A percentile compares a stretch with the other conserved stretches of the same genome.
phyloP scores from a whole-genome alignment of 257 asterid species.

The Verbascum thapsus region DNA sequence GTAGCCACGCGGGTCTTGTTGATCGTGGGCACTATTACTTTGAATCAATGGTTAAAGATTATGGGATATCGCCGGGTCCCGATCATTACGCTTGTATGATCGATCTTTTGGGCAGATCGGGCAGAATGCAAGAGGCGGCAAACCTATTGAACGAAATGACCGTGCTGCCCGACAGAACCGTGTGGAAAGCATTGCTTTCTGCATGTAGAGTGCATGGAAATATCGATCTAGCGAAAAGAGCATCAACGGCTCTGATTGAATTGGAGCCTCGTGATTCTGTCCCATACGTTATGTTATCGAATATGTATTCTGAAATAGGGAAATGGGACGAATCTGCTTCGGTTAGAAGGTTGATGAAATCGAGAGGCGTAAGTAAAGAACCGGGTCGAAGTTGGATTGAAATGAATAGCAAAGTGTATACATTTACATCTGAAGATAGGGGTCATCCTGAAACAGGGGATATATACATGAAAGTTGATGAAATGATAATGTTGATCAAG shows the following conservation, averaged over 20 bases:
- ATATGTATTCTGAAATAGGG: conserved; percentile 62
- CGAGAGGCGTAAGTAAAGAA: conserved; percentile 54
- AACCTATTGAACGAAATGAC: conserved; percentile 53
- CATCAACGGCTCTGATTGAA: conserved; percentile 57
- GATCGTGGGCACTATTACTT: conserved; percentile 60
- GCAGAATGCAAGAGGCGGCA: conserved; percentile 69
- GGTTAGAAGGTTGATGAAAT: conserved; percentile 58
- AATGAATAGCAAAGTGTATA: conserved; percentile 47
- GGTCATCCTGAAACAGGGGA: conserved; percentile 44
- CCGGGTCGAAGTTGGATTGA: conserved; percentile 84
- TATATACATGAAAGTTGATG: conserved; percentile 54
- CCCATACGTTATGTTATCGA: conserved; percentile 71
- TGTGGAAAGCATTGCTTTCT: conserved; percentile 82
- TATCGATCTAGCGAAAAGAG: conserved; percentile 61
- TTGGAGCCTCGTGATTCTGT: conserved; percentile 71
- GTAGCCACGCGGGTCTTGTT: conserved; percentile 84
- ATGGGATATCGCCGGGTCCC: conserved; percentile 62
- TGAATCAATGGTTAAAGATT: conserved; percentile 56
- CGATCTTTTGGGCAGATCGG: conserved; percentile 81
- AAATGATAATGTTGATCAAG: conserved; percentile 45
- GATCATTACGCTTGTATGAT: conserved; percentile 87
- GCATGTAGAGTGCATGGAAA: conserved; percentile 69
- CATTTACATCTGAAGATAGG: conserved; percentile 66
- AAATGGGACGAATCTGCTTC: conserved; percentile 76
- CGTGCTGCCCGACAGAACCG: conserved; percentile 56